phyloP scores from a whole-genome alignment of 257 asterid species.

The Linaria vulgaris region DNA sequence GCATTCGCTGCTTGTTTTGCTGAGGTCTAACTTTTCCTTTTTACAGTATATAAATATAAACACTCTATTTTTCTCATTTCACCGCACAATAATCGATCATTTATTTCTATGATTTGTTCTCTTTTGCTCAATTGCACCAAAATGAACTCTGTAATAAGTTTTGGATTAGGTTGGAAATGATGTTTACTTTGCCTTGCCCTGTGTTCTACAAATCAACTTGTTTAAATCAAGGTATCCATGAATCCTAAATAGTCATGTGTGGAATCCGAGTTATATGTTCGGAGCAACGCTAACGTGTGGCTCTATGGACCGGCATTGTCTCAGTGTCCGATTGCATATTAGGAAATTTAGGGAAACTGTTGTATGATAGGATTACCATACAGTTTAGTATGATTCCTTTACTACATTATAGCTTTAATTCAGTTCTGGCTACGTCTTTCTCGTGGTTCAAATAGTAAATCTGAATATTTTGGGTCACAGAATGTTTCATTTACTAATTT shows the following conservation, averaged over 20 bases:
- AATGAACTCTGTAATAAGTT: constrained; percentile 8
- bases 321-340: background rate
- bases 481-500: background rate
- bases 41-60: constrained; percentile 19
- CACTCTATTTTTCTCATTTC: background rate
- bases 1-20: constrained; percentile 92
- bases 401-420: background rate
- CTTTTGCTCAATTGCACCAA: constrained; percentile 5
- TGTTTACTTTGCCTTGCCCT: constrained; percentile 1
- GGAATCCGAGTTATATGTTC: constrained; percentile 1
- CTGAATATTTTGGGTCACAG: background rate
- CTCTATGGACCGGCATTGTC: background rate
- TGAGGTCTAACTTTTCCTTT: constrained; percentile 51
- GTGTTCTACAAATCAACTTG: no score
- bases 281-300: background rate
- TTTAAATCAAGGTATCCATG: background rate
- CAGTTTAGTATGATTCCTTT: background rate
- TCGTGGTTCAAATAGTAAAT: background rate
- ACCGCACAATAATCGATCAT: background rate
- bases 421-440: background rate
- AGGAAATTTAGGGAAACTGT: background rate
- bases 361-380: background rate
- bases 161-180: constrained; percentile 9
- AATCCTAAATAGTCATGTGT: no score
- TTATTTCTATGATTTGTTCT: background rate